A percentile compares a stretch with the other conserved stretches of the same genome.
phyloP scores from a whole-genome alignment of 2,329 filamentous ascomycete species.

The Sclerotinia spermophila region DNA sequence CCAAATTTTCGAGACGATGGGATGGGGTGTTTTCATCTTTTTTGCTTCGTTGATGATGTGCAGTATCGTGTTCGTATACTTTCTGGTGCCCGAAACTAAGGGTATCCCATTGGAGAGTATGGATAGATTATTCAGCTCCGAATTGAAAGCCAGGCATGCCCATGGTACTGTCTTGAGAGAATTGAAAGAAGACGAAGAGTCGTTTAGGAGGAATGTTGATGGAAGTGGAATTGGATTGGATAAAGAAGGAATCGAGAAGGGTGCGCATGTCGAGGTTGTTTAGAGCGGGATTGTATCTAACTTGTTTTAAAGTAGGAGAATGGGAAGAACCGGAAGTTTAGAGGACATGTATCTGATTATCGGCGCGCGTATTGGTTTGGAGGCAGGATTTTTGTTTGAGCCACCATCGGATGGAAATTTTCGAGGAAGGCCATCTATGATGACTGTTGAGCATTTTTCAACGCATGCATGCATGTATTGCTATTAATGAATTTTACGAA shows the following conservation, averaged over 20 bases:
- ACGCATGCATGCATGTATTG: neutral
- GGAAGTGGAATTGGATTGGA: slow-evolving; percentile 21
- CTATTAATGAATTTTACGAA: neutral
- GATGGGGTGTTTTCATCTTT: slow-evolving; percentile 67
- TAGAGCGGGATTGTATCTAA: neutral
- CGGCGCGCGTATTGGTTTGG: neutral
- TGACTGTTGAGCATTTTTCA: neutral
- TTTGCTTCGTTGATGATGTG: slow-evolving; percentile 61
- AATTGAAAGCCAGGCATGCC: slow-evolving; percentile 26
- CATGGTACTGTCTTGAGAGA: slow-evolving; percentile 32
- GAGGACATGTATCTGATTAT: too few species aligned
- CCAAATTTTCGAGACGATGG: slow-evolving; percentile 57
- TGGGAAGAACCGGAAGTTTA: too few species aligned
- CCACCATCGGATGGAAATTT: neutral
- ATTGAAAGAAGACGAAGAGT: slow-evolving; percentile 30
- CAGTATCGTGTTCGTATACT: slow-evolving; percentile 57
- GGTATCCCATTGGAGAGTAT: slow-evolving; percentile 61
- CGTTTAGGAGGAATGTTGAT: slow-evolving; percentile 21
- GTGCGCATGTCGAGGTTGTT: slow-evolving; percentile 14
- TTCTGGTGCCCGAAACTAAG: slow-evolving; percentile 64
- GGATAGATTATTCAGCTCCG: slow-evolving; percentile 54
- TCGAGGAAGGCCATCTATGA: neutral
- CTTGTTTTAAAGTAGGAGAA: neutral
- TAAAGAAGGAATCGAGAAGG: slow-evolving; percentile 24
- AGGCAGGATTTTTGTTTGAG: neutral